These are phyloP conservation scores for Chloromonas sp. DNA, from an alignment of 163 green algal species.

Conservation along the genomic window DNA sequence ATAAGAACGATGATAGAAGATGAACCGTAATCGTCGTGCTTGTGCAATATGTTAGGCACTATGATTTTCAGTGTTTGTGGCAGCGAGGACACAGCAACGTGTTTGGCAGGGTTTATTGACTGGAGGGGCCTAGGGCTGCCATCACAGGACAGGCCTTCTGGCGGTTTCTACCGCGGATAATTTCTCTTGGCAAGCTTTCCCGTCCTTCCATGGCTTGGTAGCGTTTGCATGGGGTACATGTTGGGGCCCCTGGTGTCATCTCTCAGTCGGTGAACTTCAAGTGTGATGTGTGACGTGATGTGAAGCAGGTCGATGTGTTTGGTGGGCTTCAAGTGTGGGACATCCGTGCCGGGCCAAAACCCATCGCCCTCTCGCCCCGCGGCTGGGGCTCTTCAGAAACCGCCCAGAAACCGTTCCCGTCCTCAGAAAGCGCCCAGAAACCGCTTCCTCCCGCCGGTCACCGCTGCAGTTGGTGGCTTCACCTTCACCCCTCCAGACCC, in stretches of 20 bases:
- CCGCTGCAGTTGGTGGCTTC: background rate
- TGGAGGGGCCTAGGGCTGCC: too few relatives aligned
- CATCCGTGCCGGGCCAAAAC: constrained; percentile 24
- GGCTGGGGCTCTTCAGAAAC: background rate
- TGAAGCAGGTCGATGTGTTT: constrained; percentile 21
- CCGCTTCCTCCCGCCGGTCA: too few relatives aligned
- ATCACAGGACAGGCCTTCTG: background rate
- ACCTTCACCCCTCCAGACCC: constrained; percentile 39
- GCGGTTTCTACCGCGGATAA: background rate
- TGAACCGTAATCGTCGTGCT: background rate
- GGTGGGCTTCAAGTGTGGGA: constrained; percentile 41
- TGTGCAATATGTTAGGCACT: background rate
- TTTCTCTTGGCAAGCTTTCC: background rate
- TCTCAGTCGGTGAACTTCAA: background rate
- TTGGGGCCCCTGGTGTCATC: background rate
- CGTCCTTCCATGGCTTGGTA: too few relatives aligned
- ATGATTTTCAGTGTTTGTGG: background rate
- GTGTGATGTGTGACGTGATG: background rate
- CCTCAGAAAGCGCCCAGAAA: too few relatives aligned
- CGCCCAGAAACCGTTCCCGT: too few relatives aligned
- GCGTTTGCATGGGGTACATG: background rate
- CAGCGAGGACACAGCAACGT: too few relatives aligned
- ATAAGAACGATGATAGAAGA: too few relatives aligned
- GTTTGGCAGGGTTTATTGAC: too few relatives aligned
- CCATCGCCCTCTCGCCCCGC: constrained; percentile 9